These are phyloP conservation scores for Hyphodiscus hymeniophilus DNA, from an alignment of 495 filamentous ascomycete species.

Conservation along the genomic window DNA sequence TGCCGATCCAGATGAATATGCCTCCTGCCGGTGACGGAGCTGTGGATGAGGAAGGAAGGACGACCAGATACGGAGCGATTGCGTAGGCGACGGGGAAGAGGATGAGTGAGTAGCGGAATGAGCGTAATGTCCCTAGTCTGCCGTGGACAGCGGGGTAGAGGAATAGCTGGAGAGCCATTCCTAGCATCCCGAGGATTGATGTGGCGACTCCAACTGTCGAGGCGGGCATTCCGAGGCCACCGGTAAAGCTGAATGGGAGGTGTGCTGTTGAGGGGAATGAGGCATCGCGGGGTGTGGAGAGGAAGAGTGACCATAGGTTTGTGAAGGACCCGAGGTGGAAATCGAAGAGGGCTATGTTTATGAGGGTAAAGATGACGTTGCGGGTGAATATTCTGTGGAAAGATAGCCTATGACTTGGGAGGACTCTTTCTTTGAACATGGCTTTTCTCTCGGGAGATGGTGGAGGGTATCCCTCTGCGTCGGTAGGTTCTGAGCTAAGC, in stretches of 20 bases:
- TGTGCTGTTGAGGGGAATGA: conserved; percentile 46
- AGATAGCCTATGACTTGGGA: conserved; percentile 31
- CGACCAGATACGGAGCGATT: conserved; percentile 59
- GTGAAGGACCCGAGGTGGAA: conserved; percentile 72
- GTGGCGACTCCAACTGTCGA: conserved; percentile 68
- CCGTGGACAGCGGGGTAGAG: conserved; percentile 62
- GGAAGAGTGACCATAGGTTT: conserved; percentile 72
- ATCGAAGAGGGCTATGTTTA: conserved; percentile 44
- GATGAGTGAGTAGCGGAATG: conserved; percentile 55
- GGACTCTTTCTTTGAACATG: not conserved
- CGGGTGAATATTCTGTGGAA: conserved; percentile 69
- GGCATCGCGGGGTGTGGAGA: conserved; percentile 56
- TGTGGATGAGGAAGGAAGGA: conserved; percentile 49
- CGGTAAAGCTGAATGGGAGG: conserved; percentile 58
- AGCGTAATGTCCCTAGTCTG: conserved; percentile 55
- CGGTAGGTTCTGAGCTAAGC: no score
- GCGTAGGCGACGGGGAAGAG: conserved; percentile 69
- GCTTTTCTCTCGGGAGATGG: no score
- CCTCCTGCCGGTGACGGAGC: conserved; percentile 55
- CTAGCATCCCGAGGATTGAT: conserved; percentile 64
- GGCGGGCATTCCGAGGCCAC: conserved; percentile 67
- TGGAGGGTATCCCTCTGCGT: no score
- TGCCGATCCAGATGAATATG: conserved; percentile 54
- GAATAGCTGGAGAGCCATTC: conserved; percentile 65
- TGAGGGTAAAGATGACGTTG: conserved; percentile 41